These are phyloP conservation scores for Umbellularia californica DNA, from an alignment of 164 flowering plant species.

Conservation along the genomic window DNA sequence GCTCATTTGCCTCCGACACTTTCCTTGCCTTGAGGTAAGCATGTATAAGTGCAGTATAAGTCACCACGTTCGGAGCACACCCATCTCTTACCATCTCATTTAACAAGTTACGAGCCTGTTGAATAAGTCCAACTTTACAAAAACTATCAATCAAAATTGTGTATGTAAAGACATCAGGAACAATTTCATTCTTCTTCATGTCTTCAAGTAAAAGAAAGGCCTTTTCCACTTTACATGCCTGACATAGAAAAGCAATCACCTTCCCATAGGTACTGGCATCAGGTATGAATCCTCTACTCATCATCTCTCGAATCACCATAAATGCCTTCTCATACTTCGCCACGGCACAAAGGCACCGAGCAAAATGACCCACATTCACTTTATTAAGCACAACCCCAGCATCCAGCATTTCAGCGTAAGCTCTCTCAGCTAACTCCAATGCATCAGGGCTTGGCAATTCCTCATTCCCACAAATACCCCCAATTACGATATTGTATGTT, in stretches of 20 bases:
- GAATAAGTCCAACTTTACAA: constrained; percentile 80
- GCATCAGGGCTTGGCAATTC: constrained; percentile 49
- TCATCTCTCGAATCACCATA: constrained; percentile 67
- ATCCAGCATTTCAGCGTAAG: constrained; percentile 69
- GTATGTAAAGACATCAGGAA: constrained; percentile 84
- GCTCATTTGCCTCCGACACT: constrained; percentile 50
- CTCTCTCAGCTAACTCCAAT: constrained; percentile 70
- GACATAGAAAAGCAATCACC: constrained; percentile 68
- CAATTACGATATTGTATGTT: constrained; percentile 77
- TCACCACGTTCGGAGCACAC: constrained; percentile 84
- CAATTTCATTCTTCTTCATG: constrained; percentile 59
- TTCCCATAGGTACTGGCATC: constrained; percentile 71
- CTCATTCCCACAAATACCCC: constrained; percentile 70
- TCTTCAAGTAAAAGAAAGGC: constrained; percentile 72
- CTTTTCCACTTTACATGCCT: constrained; percentile 63
- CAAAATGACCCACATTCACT: constrained; percentile 62
- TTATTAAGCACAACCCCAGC: constrained; percentile 64
- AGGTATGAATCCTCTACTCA: constrained; percentile 79
- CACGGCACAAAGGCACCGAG: constrained; percentile 69
- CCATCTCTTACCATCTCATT: constrained; percentile 71
- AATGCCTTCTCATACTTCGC: constrained; percentile 77
- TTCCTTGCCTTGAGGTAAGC: constrained; percentile 77
- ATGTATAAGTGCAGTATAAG: constrained; percentile 87
- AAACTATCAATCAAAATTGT: constrained; percentile 76
- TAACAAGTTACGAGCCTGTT: constrained; percentile 74